Conservation (phyloP, 2,329 filamentous ascomycete genomes). For the Ceratocystis diversiconidia region DNA sequence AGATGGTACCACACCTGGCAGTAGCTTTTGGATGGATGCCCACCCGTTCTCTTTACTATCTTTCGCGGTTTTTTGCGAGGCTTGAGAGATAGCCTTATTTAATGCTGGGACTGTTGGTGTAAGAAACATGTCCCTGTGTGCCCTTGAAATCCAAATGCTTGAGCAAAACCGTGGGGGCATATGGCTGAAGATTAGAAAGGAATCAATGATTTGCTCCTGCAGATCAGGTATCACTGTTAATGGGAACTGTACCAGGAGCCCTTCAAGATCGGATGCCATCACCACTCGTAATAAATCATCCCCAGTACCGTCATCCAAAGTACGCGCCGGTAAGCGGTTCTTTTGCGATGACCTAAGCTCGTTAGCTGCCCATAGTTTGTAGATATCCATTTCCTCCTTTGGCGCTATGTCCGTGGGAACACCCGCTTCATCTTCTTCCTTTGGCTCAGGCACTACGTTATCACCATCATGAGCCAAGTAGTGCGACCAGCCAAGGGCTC, state of each 20-base stretch:
- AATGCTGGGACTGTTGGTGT: slow-evolving; percentile 23
- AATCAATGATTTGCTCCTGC: slow-evolving; percentile 43
- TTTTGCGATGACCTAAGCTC: slow-evolving; percentile 39
- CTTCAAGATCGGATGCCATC: slow-evolving; percentile 61
- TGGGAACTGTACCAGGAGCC: slow-evolving; percentile 43
- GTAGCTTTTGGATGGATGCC: not conserved
- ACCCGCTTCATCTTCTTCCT: not conserved
- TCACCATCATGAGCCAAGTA: slow-evolving; percentile 26
- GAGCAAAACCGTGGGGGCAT: slow-evolving; percentile 27
- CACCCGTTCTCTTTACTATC: not conserved
- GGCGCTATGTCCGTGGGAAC: slow-evolving; percentile 16
- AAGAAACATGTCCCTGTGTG: slow-evolving; percentile 41
- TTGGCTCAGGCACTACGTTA: not conserved
- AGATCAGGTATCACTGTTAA: slow-evolving; percentile 25
- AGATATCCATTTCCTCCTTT: slow-evolving; percentile 30
- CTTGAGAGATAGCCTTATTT: not conserved
- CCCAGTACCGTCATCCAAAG: slow-evolving; percentile 57
- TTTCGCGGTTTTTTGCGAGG: not conserved
- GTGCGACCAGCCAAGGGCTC: slow-evolving; percentile 55
- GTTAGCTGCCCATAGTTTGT: slow-evolving; percentile 36
- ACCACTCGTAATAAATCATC: slow-evolving; percentile 75
- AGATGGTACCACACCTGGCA: slow-evolving; percentile 8
- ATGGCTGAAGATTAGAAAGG: slow-evolving; percentile 54
- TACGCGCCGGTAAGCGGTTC: slow-evolving; percentile 52
- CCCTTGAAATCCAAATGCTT: slow-evolving; percentile 22